Evolutionary conservation across 2,329 filamentous ascomycete species (phyloP).

Genomic region (Stachybotrys elegans): DNA sequence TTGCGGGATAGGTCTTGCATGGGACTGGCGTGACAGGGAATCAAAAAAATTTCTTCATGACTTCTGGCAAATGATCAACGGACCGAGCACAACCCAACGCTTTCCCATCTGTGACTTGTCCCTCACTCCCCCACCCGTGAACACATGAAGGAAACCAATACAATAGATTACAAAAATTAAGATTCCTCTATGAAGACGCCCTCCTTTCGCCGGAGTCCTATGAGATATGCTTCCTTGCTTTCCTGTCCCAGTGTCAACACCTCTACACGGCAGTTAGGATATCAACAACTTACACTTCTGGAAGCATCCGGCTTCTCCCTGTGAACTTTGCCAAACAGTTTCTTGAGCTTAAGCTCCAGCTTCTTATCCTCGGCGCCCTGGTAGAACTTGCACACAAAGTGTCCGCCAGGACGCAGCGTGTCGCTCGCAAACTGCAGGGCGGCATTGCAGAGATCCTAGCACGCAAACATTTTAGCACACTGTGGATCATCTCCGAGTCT

Average conservation of each 20-base stretch:
- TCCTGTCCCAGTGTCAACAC: conserved; percentile 18
- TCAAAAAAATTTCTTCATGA: conserved; percentile 32
- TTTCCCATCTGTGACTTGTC: neutral
- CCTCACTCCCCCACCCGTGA: neutral
- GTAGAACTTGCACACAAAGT: conserved; percentile 98
- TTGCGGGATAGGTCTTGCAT: conserved; percentile 32
- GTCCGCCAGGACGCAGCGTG: conserved; percentile 73
- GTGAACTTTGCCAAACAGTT: conserved; percentile 73
- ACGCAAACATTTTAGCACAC: neutral
- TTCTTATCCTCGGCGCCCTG: conserved; percentile 81
- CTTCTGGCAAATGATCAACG: too few species aligned
- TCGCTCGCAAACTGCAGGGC: conserved; percentile 83
- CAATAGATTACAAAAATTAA: neutral
- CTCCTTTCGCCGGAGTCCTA: conserved; percentile 66
- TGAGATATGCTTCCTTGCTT: conserved; percentile 75
- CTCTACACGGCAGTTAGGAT: too few species aligned
- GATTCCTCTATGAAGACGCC: conserved; percentile 22
- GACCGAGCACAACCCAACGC: too few species aligned
- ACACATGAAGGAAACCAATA: too few species aligned
- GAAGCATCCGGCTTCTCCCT: conserved; percentile 91
- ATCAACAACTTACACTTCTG: conserved; percentile 65
- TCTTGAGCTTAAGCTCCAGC: conserved; percentile 69
- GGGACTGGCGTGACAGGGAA: conserved; percentile 44
- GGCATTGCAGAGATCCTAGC: conserved; percentile 80
- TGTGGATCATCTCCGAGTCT: too few species aligned